Evolutionary conservation across 2,329 filamentous ascomycete species (phyloP).

Genomic region (Fusarium agapanthi): DNA sequence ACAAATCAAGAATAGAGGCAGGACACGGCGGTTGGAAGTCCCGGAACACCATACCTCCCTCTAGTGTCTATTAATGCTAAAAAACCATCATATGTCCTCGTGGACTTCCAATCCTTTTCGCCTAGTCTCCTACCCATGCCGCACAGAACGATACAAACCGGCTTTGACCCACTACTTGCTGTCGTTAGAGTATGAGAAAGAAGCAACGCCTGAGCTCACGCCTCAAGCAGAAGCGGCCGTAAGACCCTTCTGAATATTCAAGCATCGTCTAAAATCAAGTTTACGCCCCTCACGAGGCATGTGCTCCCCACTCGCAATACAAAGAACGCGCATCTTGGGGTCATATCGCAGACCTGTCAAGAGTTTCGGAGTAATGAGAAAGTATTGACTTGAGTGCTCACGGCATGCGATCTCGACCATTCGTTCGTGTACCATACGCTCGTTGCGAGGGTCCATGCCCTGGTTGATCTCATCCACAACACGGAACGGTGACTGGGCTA

Average conservation of each 20-base stretch:
- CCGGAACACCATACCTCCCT: neutral
- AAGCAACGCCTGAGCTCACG: neutral
- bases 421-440: conserved; percentile 96
- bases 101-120: conserved; percentile 13
- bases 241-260: conserved; percentile 54
- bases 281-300: conserved; percentile 65
- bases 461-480: conserved; percentile 99
- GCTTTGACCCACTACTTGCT: neutral
- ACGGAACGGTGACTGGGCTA: conserved; percentile 94
- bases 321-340: conserved; percentile 89
- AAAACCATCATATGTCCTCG: neutral
- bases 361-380: conserved; percentile 96
- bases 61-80: neutral
- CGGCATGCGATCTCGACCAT: conserved; percentile 98
- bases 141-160: neutral
- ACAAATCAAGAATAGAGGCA: neutral
- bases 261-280: conserved; percentile 59
- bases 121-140: neutral
- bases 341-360: conserved; percentile 87
- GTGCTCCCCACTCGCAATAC: conserved; percentile 88
- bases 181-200: neutral
- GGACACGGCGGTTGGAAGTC: neutral
- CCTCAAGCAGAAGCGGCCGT: conserved; percentile 45
- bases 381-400: conserved; percentile 85
- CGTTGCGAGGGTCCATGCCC: conserved; percentile 98